phyloP scores from a whole-genome alignment of 1,284 basidiomycete genomes.

The Trichosporon faecale region DNA sequence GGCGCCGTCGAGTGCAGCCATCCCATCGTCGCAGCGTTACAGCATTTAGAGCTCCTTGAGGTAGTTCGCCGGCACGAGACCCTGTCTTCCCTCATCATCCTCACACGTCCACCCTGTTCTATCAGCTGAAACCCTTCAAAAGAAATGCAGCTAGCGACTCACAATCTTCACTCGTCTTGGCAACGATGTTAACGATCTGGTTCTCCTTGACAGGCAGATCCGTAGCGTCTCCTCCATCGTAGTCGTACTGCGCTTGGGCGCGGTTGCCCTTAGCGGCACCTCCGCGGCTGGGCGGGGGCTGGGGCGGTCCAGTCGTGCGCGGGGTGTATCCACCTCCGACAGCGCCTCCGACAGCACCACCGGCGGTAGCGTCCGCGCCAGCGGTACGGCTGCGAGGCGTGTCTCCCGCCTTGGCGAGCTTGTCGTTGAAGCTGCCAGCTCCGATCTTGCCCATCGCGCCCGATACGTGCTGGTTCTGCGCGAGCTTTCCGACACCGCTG shows the following conservation, averaged over 20 bases:
- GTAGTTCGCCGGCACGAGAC: slow-evolving; percentile 47
- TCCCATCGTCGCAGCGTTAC: not conserved
- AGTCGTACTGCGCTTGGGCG: slow-evolving; percentile 48
- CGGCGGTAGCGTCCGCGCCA: not conserved
- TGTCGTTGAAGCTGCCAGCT: slow-evolving; percentile 17
- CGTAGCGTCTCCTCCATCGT: slow-evolving; percentile 34
- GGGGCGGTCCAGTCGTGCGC: not conserved
- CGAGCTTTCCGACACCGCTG: slow-evolving; percentile 20
- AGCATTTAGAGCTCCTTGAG: slow-evolving; percentile 35
- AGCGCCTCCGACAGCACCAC: not conserved
- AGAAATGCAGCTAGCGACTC: slow-evolving; percentile 16
- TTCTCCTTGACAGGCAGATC: slow-evolving; percentile 40
- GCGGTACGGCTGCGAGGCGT: slow-evolving; percentile 11
- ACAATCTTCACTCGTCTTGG: slow-evolving; percentile 48
- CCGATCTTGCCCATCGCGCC: slow-evolving; percentile 28
- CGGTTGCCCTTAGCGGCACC: slow-evolving; percentile 1
- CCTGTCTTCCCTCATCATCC: slow-evolving; percentile 40
- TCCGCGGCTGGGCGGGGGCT: not conserved
- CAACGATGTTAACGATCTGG: slow-evolving; percentile 45
- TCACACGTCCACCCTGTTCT: slow-evolving; percentile 49
- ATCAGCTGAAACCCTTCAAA: not conserved
- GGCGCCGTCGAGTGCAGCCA: not conserved
- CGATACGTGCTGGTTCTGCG: slow-evolving; percentile 21
- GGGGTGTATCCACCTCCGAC: not conserved
- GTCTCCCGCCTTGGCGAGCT: slow-evolving; percentile 17